phyloP scores from a whole-genome alignment of 1,284 basidiomycete species.

The Schizopora paradoxa region DNA sequence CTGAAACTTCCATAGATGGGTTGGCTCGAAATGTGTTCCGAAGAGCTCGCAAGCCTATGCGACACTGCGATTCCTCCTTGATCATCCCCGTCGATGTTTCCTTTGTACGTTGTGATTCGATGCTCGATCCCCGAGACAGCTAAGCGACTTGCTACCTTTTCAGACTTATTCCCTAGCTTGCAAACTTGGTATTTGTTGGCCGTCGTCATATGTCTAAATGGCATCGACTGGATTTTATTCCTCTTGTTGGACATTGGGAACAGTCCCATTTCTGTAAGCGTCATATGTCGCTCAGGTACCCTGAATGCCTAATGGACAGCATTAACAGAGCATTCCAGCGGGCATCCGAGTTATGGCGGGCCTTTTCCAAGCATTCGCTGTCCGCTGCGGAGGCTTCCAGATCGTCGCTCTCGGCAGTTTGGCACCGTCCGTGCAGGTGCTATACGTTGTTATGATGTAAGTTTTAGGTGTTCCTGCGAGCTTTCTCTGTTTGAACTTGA shows the following conservation, averaged over 20 bases:
- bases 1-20: constrained; percentile 50
- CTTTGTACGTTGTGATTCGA: not conserved
- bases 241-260: constrained; percentile 52
- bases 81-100: constrained; percentile 66
- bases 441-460: constrained; percentile 73
- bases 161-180: constrained; percentile 74
- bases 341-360: constrained; percentile 49
- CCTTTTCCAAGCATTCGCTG: constrained; percentile 64
- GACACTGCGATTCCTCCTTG: constrained; percentile 71
- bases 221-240: constrained; percentile 49
- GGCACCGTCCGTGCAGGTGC: constrained; percentile 66
- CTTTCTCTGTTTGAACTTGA: constrained; percentile 41
- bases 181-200: constrained; percentile 79
- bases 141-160: not conserved
- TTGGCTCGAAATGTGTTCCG: constrained; percentile 42
- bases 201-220: constrained; percentile 39
- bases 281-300: not conserved
- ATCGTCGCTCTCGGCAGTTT: constrained; percentile 58
- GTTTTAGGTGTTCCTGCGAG: constrained; percentile 12
- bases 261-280: constrained; percentile 43
- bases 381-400: constrained; percentile 71
- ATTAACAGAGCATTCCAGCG: constrained; percentile 45
- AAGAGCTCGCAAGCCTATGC: constrained; percentile 45
- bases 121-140: not conserved
- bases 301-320: constrained; percentile 15